These are phyloP conservation scores for Lecanicillium sp. DNA, from an alignment of 2,329 filamentous ascomycete species.

Conservation along the genomic window DNA sequence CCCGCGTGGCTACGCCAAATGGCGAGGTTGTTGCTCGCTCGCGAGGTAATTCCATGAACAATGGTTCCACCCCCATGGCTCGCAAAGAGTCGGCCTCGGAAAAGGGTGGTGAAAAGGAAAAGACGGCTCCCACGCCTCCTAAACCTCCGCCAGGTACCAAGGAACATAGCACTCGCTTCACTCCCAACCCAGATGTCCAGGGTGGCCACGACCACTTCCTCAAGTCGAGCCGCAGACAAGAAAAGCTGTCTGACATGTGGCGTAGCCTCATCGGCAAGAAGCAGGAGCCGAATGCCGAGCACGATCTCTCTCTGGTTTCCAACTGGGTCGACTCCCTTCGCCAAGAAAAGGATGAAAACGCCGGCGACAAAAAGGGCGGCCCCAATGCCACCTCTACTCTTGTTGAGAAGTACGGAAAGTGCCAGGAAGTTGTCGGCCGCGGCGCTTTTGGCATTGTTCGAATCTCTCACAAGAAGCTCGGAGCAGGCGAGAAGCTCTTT, in stretches of 20 bases:
- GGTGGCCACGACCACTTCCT: constrained; percentile 82
- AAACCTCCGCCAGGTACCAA: constrained; percentile 19
- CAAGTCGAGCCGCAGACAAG: constrained; percentile 82
- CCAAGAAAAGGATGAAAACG: constrained; percentile 80
- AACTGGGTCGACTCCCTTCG: constrained; percentile 93
- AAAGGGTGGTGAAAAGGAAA: constrained; percentile 16
- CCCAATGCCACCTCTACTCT: constrained; percentile 64
- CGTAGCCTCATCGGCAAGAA: constrained; percentile 79
- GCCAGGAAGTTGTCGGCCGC: constrained; percentile 90
- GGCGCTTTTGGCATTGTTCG: constrained; percentile 96
- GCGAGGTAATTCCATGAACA: constrained; percentile 26
- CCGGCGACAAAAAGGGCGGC: constrained; percentile 70
- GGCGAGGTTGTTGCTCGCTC: constrained; percentile 23
- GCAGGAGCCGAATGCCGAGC: constrained; percentile 63
- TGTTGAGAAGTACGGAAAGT: constrained; percentile 96
- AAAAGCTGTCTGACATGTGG: constrained; percentile 90
- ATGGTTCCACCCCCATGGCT: constrained; percentile 28
- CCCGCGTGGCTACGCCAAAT: constrained; percentile 24
- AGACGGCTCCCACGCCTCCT: constrained; percentile 12
- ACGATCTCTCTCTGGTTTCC: constrained; percentile 86
- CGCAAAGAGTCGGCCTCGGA: constrained; percentile 31
- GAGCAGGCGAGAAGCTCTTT: constrained; percentile 82
- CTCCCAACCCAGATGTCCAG: constrained; percentile 39
- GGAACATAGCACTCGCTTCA: constrained; percentile 41
- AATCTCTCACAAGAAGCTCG: constrained; percentile 91